phyloP scores from a whole-genome alignment of 225 moss, liverwort and hornwort genomes.

The Lunularia cruciata region DNA sequence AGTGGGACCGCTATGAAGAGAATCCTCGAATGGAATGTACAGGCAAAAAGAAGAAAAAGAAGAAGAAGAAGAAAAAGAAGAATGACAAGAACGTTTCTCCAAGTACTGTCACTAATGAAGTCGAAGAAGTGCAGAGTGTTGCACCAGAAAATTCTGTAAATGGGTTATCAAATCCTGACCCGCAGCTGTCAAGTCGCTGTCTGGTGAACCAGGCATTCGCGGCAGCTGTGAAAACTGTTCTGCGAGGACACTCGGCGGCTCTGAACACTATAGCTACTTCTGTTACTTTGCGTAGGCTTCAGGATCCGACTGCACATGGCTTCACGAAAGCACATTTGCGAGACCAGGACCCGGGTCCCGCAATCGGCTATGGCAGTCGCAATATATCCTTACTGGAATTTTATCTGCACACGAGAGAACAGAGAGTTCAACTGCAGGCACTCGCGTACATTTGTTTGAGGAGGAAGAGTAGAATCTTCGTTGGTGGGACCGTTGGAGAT shows the following conservation, averaged over 20 bases:
- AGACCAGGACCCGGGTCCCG: constrained; percentile 61
- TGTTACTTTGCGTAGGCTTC: constrained; percentile 57
- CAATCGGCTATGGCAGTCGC: constrained; percentile 61
- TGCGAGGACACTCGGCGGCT: constrained; percentile 80
- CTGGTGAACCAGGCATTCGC: constrained; percentile 97
- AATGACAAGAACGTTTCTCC: not conserved
- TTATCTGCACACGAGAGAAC: constrained; percentile 84
- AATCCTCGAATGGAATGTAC: not conserved
- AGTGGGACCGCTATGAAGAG: constrained; percentile 9
- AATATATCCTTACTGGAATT: constrained; percentile 84
- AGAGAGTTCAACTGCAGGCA: constrained; percentile 78
- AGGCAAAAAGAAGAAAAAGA: constrained; percentile 23
- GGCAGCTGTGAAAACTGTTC: constrained; percentile 74
- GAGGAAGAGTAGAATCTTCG: constrained; percentile 32
- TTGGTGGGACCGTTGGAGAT: constrained; percentile 27
- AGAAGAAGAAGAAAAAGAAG: constrained; percentile 39
- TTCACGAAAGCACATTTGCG: constrained; percentile 26
- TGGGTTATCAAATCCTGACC: constrained; percentile 25
- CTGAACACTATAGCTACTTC: constrained; percentile 78
- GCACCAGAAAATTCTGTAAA: not conserved
- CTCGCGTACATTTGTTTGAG: constrained; percentile 47
- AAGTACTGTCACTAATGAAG: constrained; percentile 11
- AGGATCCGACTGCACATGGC: constrained; percentile 28
- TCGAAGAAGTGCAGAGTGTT: not conserved
- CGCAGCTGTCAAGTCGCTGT: constrained; percentile 70